These are phyloP conservation scores for Mortierella sp. DNA, from an alignment of 371 early-diverging fungal genomes.

Conservation along the genomic window DNA sequence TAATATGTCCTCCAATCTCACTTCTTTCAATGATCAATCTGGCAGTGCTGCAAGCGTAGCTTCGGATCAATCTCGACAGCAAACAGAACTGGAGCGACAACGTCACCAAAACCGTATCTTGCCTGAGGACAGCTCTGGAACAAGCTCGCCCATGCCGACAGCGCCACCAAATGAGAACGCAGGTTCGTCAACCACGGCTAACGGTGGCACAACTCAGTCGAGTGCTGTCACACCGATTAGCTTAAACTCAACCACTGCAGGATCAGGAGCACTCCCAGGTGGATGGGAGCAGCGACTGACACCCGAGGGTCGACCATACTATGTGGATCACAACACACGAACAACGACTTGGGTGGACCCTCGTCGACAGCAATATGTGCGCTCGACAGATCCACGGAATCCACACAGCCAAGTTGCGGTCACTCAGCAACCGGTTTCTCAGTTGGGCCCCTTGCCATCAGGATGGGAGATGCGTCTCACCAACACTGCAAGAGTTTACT, in stretches of 20 bases:
- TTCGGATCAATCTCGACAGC: conserved; percentile 61
- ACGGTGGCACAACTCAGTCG: conserved; percentile 34
- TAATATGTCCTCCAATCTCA: neutral
- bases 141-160: conserved; percentile 39
- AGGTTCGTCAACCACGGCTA: conserved; percentile 40
- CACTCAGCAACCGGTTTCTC: conserved; percentile 76
- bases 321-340: conserved; percentile 97
- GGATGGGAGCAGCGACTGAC: conserved; percentile 94
- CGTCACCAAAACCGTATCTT: conserved; percentile 84
- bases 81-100: conserved; percentile 78
- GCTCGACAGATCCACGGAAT: conserved; percentile 49
- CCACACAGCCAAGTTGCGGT: conserved; percentile 71
- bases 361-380: conserved; percentile 71
- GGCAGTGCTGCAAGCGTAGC: conserved; percentile 30
- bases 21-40: conserved; percentile 17
- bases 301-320: conserved; percentile 93
- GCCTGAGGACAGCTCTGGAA: conserved; percentile 67
- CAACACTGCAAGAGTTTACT: conserved; percentile 90
- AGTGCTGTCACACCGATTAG: conserved; percentile 53
- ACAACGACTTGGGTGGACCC: conserved; percentile 98
- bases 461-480: conserved; percentile 99
- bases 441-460: conserved; percentile 90
- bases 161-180: too few species aligned
- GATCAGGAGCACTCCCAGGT: conserved; percentile 89
- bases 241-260: conserved; percentile 70